A percentile compares a stretch with the other conserved stretches of the same genome.
These are phyloP conservation scores for Sphaceloma murrayae DNA, from an alignment of 2,329 filamentous ascomycete genomes.

Conservation along the genomic window DNA sequence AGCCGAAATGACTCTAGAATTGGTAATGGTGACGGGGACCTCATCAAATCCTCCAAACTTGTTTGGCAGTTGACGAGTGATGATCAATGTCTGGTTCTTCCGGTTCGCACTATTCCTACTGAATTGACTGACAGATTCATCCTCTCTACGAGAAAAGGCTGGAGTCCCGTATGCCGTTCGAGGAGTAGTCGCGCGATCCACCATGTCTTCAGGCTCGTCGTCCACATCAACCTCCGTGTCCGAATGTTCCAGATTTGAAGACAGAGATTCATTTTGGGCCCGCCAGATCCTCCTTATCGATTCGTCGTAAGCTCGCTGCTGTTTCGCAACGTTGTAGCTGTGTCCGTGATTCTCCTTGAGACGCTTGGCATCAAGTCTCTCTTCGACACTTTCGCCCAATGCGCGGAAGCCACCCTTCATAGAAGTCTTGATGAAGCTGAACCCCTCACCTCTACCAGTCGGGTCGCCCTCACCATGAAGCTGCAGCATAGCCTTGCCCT, in stretches of 20 bases:
- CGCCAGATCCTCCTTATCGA: constrained; percentile 91
- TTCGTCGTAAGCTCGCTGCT: constrained; percentile 84
- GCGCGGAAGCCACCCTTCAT: constrained; percentile 98
- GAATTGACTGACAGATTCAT: constrained; percentile 58
- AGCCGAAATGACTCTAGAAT: constrained; percentile 77
- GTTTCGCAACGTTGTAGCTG: constrained; percentile 92
- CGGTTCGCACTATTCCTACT: constrained; percentile 42
- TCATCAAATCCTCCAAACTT: constrained; percentile 42
- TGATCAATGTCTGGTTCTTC: constrained; percentile 59
- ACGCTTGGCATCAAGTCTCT: constrained; percentile 71
- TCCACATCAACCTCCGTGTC: constrained; percentile 60
- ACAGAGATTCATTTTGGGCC: constrained; percentile 69
- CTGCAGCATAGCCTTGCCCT: constrained; percentile 93
- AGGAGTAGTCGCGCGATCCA: constrained; percentile 46
- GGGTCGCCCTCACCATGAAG: constrained; percentile 92
- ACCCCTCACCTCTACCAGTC: constrained; percentile 82
- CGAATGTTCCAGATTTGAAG: constrained; percentile 63
- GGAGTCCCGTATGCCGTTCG: constrained; percentile 58
- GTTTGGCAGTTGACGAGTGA: constrained; percentile 58
- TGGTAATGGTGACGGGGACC: constrained; percentile 31
- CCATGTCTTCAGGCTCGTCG: constrained; percentile 39
- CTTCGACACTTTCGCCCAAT: constrained; percentile 77
- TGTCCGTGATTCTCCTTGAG: constrained; percentile 67
- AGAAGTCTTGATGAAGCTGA: constrained; percentile 93
- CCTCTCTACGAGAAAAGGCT: constrained; percentile 49